Conservation (phyloP, 371 early-diverging fungal species). For the Dinochytrium kinnereticum region DNA sequence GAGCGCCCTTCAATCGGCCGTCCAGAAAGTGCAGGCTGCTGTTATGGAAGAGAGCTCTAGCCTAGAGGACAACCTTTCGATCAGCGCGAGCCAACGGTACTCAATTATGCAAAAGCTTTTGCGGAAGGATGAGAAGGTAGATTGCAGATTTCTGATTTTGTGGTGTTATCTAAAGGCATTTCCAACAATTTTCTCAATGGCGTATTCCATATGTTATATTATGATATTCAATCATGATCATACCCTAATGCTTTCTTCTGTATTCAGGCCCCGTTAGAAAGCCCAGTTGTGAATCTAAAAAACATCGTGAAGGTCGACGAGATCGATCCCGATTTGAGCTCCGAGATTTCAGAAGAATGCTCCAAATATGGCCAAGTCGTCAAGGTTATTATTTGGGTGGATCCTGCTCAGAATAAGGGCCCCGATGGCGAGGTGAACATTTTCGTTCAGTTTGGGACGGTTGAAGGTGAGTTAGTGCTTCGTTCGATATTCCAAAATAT, state of each 20-base stretch:
- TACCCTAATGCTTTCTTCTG: no score
- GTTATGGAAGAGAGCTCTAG: constrained; percentile 50
- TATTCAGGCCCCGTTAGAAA: no score
- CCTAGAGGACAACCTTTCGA: constrained; percentile 69
- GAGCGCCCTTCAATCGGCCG: constrained; percentile 27
- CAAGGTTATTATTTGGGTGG: constrained; percentile 66
- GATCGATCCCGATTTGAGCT: constrained; percentile 72
- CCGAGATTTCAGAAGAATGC: constrained; percentile 80
- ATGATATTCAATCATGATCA: neutral
- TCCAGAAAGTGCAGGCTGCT: constrained; percentile 36
- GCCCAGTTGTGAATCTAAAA: constrained; percentile 31
- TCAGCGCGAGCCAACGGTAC: constrained; percentile 65
- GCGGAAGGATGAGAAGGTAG: constrained; percentile 33
- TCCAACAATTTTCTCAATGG: neutral
- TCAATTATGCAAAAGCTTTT: constrained; percentile 76
- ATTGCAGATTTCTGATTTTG: neutral
- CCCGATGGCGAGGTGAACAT: constrained; percentile 72
- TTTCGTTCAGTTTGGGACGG: constrained; percentile 67
- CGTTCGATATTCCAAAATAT: neutral
- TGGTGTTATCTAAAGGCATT: no score
- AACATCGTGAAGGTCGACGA: constrained; percentile 67
- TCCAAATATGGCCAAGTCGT: constrained; percentile 74
- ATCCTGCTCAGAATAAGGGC: constrained; percentile 37
- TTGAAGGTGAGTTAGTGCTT: constrained; percentile 28
- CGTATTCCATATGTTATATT: neutral